phyloP scores from a whole-genome alignment of 257 asterid genomes.

The Salvia miltiorrhiza region DNA sequence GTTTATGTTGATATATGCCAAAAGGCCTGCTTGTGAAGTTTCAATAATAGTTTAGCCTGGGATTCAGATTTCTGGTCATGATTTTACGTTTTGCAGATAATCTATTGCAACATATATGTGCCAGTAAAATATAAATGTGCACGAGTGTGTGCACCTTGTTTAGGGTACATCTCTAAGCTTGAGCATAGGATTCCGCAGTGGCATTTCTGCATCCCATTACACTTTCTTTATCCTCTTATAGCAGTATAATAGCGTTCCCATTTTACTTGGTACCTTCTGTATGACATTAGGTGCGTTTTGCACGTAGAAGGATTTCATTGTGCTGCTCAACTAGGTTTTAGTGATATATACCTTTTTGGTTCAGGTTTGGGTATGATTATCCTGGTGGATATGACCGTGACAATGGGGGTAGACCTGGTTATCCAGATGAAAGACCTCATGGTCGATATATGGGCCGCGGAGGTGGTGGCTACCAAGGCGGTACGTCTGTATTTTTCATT shows the following conservation, averaged over 20 bases:
- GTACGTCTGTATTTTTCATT: constrained; percentile 29
- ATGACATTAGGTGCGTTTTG: not conserved
- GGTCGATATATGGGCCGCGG: constrained; percentile 78
- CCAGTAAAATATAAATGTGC: not conserved
- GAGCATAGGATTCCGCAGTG: not conserved
- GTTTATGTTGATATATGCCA: not conserved
- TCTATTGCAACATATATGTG: not conserved
- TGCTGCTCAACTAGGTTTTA: not conserved
- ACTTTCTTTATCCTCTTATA: not conserved
- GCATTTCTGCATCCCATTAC: not conserved
- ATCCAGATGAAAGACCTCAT: constrained; percentile 85
- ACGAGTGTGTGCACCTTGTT: not conserved
- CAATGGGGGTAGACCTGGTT: constrained; percentile 72
- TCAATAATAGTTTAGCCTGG: not conserved
- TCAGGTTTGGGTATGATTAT: constrained; percentile 73
- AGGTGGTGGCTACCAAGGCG: constrained; percentile 75
- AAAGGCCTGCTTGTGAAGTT: not conserved
- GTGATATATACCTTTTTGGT: not conserved
- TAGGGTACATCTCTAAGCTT: not conserved
- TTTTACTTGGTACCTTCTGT: not conserved
- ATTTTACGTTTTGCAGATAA: not conserved
- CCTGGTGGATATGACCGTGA: constrained; percentile 91
- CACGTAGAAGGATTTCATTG: not conserved
- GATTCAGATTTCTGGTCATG: not conserved
- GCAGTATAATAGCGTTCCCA: not conserved